Evolutionary conservation across 208 protist species (phyloP).

Genomic region (Leishmania martiniquensis): DNA sequence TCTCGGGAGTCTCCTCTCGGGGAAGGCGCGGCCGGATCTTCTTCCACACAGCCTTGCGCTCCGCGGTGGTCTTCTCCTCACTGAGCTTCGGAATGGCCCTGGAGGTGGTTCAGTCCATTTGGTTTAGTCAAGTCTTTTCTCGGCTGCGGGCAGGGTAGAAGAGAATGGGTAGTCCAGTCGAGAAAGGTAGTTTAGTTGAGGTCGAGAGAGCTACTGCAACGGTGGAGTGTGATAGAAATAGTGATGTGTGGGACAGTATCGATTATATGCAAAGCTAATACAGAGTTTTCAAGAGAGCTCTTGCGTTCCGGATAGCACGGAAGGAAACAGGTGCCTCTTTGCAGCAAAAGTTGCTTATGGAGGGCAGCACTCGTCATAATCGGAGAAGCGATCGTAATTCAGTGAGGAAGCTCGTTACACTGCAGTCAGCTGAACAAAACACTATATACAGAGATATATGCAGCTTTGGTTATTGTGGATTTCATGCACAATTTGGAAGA

Average conservation of each 20-base stretch:
- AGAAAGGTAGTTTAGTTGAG: too few species aligned
- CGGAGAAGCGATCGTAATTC: too few species aligned
- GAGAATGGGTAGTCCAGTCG: background rate
- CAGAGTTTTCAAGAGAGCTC: background rate
- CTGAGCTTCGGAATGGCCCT: background rate
- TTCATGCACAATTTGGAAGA: background rate
- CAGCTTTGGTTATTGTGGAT: too few species aligned
- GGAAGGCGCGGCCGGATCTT: too few species aligned
- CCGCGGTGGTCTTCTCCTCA: slow-evolving; percentile 36
- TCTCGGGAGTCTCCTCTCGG: slow-evolving; percentile 41
- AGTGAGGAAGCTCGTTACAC: background rate
- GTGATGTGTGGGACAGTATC: background rate
- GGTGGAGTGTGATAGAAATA: background rate
- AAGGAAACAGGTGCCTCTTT: background rate
- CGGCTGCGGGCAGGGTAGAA: background rate
- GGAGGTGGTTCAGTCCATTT: background rate
- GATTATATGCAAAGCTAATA: background rate
- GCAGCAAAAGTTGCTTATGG: background rate
- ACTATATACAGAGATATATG: too few species aligned
- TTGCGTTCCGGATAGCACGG: background rate
- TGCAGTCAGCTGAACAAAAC: too few species aligned
- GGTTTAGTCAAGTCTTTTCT: background rate
- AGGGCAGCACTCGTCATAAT: background rate
- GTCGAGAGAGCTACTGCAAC: background rate
- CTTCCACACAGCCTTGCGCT: too few species aligned